Percentiles rank a stretch among this genome's conserved stretches.
phyloP scores from a whole-genome alignment of 2,329 filamentous ascomycete genomes.

The Metarhizium rileyi region DNA sequence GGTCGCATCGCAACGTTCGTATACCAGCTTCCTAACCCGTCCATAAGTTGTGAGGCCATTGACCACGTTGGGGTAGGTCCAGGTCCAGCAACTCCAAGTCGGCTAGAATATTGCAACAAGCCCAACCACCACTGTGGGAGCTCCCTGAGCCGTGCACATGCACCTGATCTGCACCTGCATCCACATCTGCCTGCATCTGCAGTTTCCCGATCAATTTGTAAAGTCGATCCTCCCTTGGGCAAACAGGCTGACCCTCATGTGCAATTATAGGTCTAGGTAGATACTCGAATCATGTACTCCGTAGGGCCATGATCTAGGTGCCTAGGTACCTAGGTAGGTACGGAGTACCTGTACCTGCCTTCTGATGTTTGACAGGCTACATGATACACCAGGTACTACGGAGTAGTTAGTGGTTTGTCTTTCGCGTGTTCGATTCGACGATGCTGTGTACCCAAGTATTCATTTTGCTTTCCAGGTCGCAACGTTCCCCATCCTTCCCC shows the following conservation, averaged over 20 bases:
- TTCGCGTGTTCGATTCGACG: neutral
- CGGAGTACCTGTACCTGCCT: neutral
- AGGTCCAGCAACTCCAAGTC: too few relatives aligned
- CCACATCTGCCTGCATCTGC: too few relatives aligned
- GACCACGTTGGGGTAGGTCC: neutral
- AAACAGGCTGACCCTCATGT: neutral
- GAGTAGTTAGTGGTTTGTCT: neutral
- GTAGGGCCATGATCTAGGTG: too few relatives aligned
- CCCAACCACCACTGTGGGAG: too few relatives aligned
- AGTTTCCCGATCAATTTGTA: neutral
- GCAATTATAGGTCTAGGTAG: too few relatives aligned
- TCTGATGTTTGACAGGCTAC: too few relatives aligned
- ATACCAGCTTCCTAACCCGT: constrained; percentile 2
- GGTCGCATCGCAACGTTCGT: neutral
- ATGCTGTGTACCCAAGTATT: neutral
- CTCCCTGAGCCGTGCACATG: too few relatives aligned
- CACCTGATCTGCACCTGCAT: neutral
- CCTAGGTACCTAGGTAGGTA: too few relatives aligned
- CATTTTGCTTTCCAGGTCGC: neutral
- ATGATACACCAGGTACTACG: too few relatives aligned
- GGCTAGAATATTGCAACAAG: too few relatives aligned
- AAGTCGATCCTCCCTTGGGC: neutral
- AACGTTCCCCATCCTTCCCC: neutral
- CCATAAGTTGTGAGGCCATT: too few relatives aligned
- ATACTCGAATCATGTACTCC: too few relatives aligned